Evolutionary conservation across 2,329 filamentous ascomycete species (phyloP), one percentile per base, ranked within the genome.

Genomic region (Sporothrix globosa): DNA sequence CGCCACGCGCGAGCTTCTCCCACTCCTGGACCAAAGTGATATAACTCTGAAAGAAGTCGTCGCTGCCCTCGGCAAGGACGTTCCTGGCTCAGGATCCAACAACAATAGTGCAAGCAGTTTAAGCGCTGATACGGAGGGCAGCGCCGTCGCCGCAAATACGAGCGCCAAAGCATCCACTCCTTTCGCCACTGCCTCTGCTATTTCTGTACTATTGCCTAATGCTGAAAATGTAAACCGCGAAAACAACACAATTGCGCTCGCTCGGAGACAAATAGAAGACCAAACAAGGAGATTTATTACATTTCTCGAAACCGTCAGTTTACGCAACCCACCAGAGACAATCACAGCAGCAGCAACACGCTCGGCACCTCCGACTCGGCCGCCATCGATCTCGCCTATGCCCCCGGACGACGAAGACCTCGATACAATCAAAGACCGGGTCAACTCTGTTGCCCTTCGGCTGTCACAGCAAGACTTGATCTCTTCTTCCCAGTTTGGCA

Each of bases 361-460:
- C 63, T 44, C 41, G 2, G 41, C 75, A 75, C 65, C 77, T 30
- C 17, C 50, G 21, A 17, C 34, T 39, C 53, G 52, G 9, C 41
- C 21, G 27, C 77, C 13, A 67, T 39, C 69, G 54, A 70, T 72
- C 34, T 68, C 72, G 5, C 70, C 70, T 24, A 61, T 68, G 53
- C 67, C 81, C 50, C 77, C 79, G n/a, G 79, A 80, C 60, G 80
- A 77, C 56, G 77, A 80, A 21, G 79, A 82, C 30, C 78, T 88
- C 46, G 84, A 89, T 70, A 76, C 77, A 9, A 88, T 90, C 75
- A 85, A 88, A 76, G 84, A 87, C 76, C 87, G 88, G 75, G 84
- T 90, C 44, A 87, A 90, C 74, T 78, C 78, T 41, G 84, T 90
- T 73, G 87, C 88, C 3, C 77, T 80, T 13, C 81, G 82, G 13